Base-by-base conservation (phyloP, 345 rosid genomes). In the Moringa oleifera region DNA sequence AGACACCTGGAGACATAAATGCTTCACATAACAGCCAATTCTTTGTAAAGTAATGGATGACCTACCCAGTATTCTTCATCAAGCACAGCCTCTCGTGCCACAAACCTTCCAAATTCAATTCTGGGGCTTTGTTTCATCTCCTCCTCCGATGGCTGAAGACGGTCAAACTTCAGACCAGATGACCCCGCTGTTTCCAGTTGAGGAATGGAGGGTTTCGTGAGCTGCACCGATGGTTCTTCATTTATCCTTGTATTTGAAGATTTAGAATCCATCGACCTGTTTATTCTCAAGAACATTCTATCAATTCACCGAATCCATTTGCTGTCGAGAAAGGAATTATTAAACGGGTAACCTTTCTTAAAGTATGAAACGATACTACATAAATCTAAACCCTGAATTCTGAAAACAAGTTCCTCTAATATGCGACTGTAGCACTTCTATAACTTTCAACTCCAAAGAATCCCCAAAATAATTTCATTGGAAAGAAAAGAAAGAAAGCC, bases 1-100 rank as follows among this genome's bases (percentile, higher is more conserved):
- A 46, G 50, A 61, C 55, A 49, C 25, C 15, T 53, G 49, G 50
- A 1, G 1, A 41, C 47, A 41, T 41, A 1, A 15, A 15, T 41
- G 47, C 2, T 41, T 41, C 12, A 41, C 47, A 41, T 41, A 1
- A 4, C 47, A 41, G 8, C 8, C 33, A 28, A 28, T 28, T 28
- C 3, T 8, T 3, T 3, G 23, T 64, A 24, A 25, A 37, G 57
- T 33, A 55, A 60, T 49, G 33, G 62, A 61, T 19, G n/a, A 19
- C 55, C 18, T 75, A 87, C 98, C 95, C 95, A 87, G 19, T 70
- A 81, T 62, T 92, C 98, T 76, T 92, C 91, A 64, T 89, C 89
- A n/a, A 92, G 69, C 20, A 81, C 41, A 37, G 98, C 91, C 9
- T 87, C 91, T 69, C 85, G 63, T 1, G 83, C 93, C 23, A 87